Base-by-base conservation (phyloP, 495 filamentous ascomycete genomes). In the Talaromyces trachyspermus region DNA sequence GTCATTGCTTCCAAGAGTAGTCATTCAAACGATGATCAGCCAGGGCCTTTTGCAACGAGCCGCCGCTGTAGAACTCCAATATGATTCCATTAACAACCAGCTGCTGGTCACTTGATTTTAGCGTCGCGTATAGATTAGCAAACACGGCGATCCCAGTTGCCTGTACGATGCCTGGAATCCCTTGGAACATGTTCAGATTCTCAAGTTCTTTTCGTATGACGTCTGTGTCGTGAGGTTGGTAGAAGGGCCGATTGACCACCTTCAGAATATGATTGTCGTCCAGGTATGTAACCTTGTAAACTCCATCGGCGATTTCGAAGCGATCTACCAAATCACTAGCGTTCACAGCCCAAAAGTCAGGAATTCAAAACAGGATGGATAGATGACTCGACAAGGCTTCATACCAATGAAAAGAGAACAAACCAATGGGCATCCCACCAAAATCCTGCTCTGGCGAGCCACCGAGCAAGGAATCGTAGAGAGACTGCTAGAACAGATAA, bases 41-140 rank as follows among this genome's bases (percentile, higher is more conserved):
- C 9, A 61, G 36, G 23, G 55, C 41, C 18, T 49, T 10, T 46
- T 47, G 23, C n/a, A 61, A 43, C 20, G 56, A 53, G 6, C 56
- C 54, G 32, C 56, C 56, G 27, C 43, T 20, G 37, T 55, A 50
- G 15, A 25, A 47, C 27, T 57, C 39, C 3, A 55, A 39, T 19
- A 61, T 18, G 43, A 58, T 53, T 9, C 53, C 54, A 37, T 19
- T 52, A 4, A 61, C 24, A 32, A 55, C 53, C 20, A 49, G 29
- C 8, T 32, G 48, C 39, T 20, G n/a, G 30, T 46, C 41, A 14
- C 23, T 6, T 30, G 20, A 19, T 19, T 12, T 47, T 14, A 33
- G 54, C 4, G 59, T 62, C 27, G 38, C 25, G 22, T 62, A 55
- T 18, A 52, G 56, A 24, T 53, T 59, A 7, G 24, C 45, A 39